Evolutionary conservation across 75 land plant species (phyloP), one percentile per base, ranked within the genome.

Genomic region (Sequoia sempervirens): DNA sequence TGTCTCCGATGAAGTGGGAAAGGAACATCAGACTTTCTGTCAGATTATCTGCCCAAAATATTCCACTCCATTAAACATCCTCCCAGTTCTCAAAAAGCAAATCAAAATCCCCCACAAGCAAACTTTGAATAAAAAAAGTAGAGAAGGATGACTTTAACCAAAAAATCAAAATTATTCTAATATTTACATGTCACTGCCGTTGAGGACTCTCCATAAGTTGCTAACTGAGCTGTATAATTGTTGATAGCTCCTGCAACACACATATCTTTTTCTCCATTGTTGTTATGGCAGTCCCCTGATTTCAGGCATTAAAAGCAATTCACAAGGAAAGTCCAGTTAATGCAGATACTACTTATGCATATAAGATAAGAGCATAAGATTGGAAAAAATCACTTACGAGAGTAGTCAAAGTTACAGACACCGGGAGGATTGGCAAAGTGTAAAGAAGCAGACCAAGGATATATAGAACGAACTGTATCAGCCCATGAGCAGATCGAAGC

Each of bases 1-100:
- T 86, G 74, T 92, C 94, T n/a, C 94, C 94, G 68, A 92, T 76
- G 70, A 87, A 85, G 82, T 92, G 93, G 36, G 90, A 84, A 1
- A 92, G 86, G 81, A 92, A 92, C 84, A 92, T 85, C 34, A 92
- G 86, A 46, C 90, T 86, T 85, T 92, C 93, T 40, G 94, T 91
- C 84, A 92, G 91, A 75, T 92, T 89, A 75, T 84, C 88, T 87
- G 36, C 81, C 40, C 58, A 54, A 54, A 12, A 17, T 17, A 15
- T 54, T 54, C 58, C 58, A 54, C 58, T 14, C 2, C 15, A 53
- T 14, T 53, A 14, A 14, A 14, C 15, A 30, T 20, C 23, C 12
- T 28, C 32, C 72, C 13, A 79, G 0, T 38, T 79, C 9, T 12
- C 8, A 23, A 79, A 36, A 17, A 7, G 20, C 1, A 13, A 41